These are phyloP conservation scores for Lachancea meyersii DNA, from an alignment of 805 yeast genomes.

Conservation along the genomic window DNA sequence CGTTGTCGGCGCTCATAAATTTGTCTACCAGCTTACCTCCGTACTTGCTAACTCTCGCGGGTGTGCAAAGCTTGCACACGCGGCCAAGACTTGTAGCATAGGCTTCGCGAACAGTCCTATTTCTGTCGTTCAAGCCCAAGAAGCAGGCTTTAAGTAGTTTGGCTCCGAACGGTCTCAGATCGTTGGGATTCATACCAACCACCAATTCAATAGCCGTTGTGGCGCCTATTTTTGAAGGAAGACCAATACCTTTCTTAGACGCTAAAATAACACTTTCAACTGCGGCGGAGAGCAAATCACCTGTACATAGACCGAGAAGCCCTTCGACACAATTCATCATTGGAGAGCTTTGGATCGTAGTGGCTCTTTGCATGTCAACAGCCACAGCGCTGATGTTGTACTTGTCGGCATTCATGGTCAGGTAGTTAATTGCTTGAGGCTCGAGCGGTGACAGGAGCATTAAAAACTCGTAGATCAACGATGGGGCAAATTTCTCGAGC, in stretches of 20 bases:
- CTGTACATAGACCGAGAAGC: constrained; percentile 48
- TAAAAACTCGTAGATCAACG: constrained; percentile 61
- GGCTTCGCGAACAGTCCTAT: constrained; percentile 64
- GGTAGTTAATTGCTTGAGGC: constrained; percentile 82
- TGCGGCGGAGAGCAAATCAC: constrained; percentile 38
- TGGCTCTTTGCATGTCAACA: constrained; percentile 71
- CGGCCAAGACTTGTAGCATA: constrained; percentile 81
- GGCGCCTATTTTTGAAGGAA: constrained; percentile 87
- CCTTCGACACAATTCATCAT: constrained; percentile 81
- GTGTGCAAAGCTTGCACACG: constrained; percentile 54
- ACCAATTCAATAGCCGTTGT: constrained; percentile 64
- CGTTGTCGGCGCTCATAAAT: constrained; percentile 52
- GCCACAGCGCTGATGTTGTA: constrained; percentile 65
- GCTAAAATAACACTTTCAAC: constrained; percentile 47
- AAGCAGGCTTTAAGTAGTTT: constrained; percentile 52
- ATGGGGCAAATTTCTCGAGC: constrained; percentile 61
- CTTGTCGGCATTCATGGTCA: constrained; percentile 83
- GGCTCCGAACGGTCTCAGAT: constrained; percentile 50
- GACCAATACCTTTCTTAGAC: constrained; percentile 68
- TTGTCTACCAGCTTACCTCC: constrained; percentile 43
- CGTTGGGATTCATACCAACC: constrained; percentile 48
- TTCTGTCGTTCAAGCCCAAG: constrained; percentile 60
- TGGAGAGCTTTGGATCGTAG: constrained; percentile 73
- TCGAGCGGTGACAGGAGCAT: constrained; percentile 78
- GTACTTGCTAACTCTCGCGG: constrained; percentile 48